Base-by-base conservation (phyloP, 1,139 yeast genomes). In the Suhomyces maxii region DNA sequence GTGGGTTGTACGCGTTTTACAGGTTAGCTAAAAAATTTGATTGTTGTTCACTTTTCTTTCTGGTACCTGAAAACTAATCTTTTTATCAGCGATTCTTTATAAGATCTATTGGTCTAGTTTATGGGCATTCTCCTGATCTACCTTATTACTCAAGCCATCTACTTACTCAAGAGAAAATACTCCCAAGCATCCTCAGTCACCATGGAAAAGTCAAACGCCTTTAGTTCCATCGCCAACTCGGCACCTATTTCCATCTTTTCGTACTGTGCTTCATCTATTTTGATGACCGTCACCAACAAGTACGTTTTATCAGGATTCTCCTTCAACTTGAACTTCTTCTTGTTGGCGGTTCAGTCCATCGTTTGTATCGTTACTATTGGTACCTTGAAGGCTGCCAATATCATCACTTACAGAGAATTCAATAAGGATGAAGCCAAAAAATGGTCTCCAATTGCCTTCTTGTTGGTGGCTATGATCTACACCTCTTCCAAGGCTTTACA, bases 201-300 rank as follows among this genome's bases (percentile, higher is more conserved):
- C 36, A 70, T 72, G 77, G 77, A 72, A 45, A 69, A 68, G 51
- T 62, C 64, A 42, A 44, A 59, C n/a, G 60, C 67, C 31, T 57
- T 69, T 34, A 49, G 64, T 45, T 68, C 76, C 45, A 59, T 85
- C 43, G 86, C 83, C 59, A 89, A 89, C 76, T 84, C 89, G 50
- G 96, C 93, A 26, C 91, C 95, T 18, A 77, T 89, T 56, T 90
- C 97, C 47, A 89, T 91, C 59, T 68, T 84, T 53, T 80, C 89
- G 36, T 93, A 93, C 81, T 93, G 98, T 77, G 78, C 80, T 49
- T 87, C 98, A 28, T 93, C 98, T 25, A 91, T 93, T 60, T 73
- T 91, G 68, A 93, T 93, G 99, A 93, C 99, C n/a, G 89, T 91
- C 53, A 91, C 98, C 52, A 93, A 93, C 79, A 93, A 93, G 73